These are phyloP conservation scores for Pseudogymnoascus sp. DNA, from an alignment of 2,329 filamentous ascomycete genomes.

Conservation along the genomic window DNA sequence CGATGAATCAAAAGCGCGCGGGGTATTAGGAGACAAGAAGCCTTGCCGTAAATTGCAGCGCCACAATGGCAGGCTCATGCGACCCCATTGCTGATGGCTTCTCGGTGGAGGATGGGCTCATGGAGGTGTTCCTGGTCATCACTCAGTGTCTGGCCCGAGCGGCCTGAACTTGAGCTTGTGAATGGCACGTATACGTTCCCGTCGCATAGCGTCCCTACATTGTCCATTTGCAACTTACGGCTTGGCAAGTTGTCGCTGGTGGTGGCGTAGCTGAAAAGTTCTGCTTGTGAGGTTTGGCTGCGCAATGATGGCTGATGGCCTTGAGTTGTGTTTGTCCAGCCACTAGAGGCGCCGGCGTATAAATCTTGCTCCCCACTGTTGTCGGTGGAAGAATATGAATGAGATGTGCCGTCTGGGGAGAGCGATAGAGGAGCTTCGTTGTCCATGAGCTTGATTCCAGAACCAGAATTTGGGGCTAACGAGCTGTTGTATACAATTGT, in stretches of 20 bases:
- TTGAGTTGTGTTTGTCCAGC: neutral
- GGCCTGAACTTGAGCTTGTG: neutral
- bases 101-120: neutral
- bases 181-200: neutral
- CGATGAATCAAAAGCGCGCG: neutral
- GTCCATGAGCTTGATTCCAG: neutral
- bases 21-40: neutral
- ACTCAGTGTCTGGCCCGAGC: neutral
- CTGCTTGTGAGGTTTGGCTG: neutral
- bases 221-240: neutral
- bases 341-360: neutral
- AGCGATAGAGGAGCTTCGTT: neutral
- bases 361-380: neutral
- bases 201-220: neutral
- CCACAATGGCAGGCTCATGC: neutral
- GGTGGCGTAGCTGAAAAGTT: neutral
- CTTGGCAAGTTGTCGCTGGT: neutral
- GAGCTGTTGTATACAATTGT: neutral
- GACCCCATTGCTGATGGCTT: neutral
- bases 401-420: conserved; percentile 31
- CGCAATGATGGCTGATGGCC: neutral
- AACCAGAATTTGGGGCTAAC: neutral
- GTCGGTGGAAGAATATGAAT: conserved; percentile 8
- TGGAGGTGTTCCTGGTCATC: neutral
- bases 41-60: neutral